Conservation (phyloP, 2,329 filamentous ascomycete genomes). For the Curvularia lunata region DNA sequence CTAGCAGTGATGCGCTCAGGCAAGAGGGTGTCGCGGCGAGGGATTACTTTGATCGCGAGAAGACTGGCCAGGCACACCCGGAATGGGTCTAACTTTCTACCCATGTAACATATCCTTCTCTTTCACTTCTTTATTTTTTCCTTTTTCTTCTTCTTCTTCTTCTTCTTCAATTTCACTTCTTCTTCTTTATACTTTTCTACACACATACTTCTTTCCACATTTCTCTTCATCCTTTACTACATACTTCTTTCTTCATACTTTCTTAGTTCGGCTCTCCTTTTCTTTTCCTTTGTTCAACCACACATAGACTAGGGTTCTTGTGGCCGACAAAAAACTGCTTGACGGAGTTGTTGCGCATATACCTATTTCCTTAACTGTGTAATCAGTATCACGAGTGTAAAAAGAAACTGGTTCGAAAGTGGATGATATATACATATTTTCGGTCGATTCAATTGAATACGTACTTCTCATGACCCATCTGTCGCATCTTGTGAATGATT, state of each 20-base stretch:
- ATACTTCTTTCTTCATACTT: not conserved
- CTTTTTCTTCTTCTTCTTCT: not conserved
- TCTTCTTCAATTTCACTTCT: not conserved
- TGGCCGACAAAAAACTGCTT: not conserved
- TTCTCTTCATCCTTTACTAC: not conserved
- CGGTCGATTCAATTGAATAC: no score
- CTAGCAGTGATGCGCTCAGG: conserved; percentile 2
- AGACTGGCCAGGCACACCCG: not conserved
- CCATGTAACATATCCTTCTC: not conserved
- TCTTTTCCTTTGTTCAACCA: not conserved
- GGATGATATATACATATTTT: not conserved
- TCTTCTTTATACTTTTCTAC: not conserved
- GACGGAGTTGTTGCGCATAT: not conserved
- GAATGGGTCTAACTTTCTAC: not conserved
- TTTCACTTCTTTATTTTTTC: not conserved
- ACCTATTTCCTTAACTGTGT: conserved; percentile 6
- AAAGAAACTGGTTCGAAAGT: not conserved
- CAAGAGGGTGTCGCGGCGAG: conserved; percentile 8
- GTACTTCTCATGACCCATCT: conserved; percentile 13
- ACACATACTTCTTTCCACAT: not conserved
- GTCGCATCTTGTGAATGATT: conserved; percentile 35
- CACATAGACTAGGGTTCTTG: not conserved
- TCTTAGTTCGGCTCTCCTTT: no score
- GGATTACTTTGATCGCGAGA: conserved; percentile 7
- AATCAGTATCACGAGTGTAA: not conserved